Conservation (phyloP, 164 flowering plant species). For the Annona squamosa region DNA sequence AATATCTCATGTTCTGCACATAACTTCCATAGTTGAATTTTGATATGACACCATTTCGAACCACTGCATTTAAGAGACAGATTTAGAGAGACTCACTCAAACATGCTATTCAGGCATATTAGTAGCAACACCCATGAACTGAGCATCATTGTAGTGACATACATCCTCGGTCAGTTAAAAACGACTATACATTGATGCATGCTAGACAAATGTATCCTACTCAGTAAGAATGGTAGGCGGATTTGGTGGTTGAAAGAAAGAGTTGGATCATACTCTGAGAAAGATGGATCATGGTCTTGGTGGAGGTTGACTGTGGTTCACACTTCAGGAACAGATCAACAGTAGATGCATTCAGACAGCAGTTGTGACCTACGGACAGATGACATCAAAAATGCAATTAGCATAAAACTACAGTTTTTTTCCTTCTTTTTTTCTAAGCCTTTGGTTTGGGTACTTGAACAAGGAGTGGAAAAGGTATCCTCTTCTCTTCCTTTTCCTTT, state of each 20-base stretch:
- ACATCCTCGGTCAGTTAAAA: not conserved
- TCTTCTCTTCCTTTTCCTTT: no score
- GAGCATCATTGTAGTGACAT: not conserved
- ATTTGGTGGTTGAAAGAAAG: no score
- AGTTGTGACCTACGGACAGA: slow-evolving; percentile 37
- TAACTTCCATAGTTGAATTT: slow-evolving; percentile 45
- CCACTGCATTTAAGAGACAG: slow-evolving; percentile 27
- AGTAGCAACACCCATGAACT: not conserved
- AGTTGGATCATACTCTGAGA: slow-evolving; percentile 50
- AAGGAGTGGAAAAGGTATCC: no score
- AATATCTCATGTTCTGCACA: slow-evolving; percentile 33
- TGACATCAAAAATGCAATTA: not conserved
- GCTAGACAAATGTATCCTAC: no score
- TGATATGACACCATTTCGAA: slow-evolving; percentile 39
- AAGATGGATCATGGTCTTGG: slow-evolving; percentile 69
- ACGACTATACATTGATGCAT: no score
- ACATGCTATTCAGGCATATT: not conserved
- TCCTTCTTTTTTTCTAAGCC: no score
- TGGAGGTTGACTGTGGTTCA: slow-evolving; percentile 64
- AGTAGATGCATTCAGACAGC: slow-evolving; percentile 60
- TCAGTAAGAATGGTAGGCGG: no score
- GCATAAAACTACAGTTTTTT: not conserved
- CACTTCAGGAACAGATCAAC: slow-evolving; percentile 42
- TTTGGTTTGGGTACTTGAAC: no score
- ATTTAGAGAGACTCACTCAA: not conserved